Base-by-base conservation (phyloP, 441 rosid genomes). In the Corymbia calophylla region DNA sequence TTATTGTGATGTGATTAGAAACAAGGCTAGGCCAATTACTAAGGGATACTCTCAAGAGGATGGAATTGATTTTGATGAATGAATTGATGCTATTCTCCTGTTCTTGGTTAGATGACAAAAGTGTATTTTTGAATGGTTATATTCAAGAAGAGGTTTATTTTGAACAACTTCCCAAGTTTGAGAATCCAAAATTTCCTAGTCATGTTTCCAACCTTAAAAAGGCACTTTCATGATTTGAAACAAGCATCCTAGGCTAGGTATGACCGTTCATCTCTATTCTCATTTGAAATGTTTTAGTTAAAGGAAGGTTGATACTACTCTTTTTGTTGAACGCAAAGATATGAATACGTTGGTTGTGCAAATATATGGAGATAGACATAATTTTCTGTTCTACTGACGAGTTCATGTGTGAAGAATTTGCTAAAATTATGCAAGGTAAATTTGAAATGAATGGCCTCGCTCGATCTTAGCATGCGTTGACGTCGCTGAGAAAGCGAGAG, bases 231-330 rank as follows among this genome's bases (percentile, higher is more conserved):
- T 56, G 62, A 56, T 23, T 56, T 56, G 62, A 9, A 23, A 56
- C 62, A 23, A 9, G 13, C 10, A 56, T 56, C 0, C 0, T 56
- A 13, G 0, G 29, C 0, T 56, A 21, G 62, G 0, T 56, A 56
- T 56, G 13, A 9, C 62, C 62, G 0, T 56, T 56, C 62, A 9
- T 56, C 29, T 9, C 0, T 9, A 9, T 56, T 56, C 13, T 56
- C 62, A 9, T 56, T 56, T 9, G 10, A 56, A 56, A 56, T 23
- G 62, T 56, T 56, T 56, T 13, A 56, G 25, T 0, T 23, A 23
- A 56, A 56, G 55, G 55, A 53, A 53, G 62, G 13, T 56, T 56
- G 10, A 56, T 56, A 9, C 62, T 23, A 56, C 14, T 56, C 60
- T 56, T 6, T 56, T 56, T 56, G 62, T 56, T 13, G 10, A 56